Conservation (phyloP, 2,329 filamentous ascomycete species). For the Pseudocercospora fijiensis region DNA sequence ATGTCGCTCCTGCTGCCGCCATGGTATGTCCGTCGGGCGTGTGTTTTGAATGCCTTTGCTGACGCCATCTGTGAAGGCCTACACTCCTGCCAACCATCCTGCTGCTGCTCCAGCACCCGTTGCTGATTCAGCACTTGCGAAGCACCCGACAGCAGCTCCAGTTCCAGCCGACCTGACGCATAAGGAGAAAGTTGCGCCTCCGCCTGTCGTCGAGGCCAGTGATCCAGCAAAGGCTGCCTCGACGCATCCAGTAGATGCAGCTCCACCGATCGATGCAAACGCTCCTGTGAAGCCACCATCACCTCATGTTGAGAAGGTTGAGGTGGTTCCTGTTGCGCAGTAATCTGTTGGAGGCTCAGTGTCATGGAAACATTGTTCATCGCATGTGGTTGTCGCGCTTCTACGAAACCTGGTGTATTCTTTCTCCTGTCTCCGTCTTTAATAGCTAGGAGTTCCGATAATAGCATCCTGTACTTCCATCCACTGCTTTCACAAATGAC, state of each 20-base stretch:
- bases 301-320: not conserved
- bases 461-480: not conserved
- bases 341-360: not conserved
- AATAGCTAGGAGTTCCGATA: not conserved
- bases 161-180: not conserved
- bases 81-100: not conserved
- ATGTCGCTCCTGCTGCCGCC: not conserved
- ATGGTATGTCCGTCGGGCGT: not conserved
- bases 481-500: not conserved
- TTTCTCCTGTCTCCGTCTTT: not conserved
- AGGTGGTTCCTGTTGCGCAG: not conserved
- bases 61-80: not conserved
- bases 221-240: too few species aligned
- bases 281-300: not conserved
- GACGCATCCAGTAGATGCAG: too few species aligned
- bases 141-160: not conserved
- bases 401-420: not conserved
- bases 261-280: too few species aligned
- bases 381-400: not conserved
- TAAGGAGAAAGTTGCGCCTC: too few species aligned
- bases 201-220: too few species aligned
- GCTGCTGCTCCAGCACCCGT: not conserved
- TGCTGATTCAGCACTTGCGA: not conserved
- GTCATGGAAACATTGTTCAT: not conserved
- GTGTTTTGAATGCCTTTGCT: not conserved